These are phyloP conservation scores for Candida sojae DNA, from an alignment of 1,139 yeast species.

Conservation along the genomic window DNA sequence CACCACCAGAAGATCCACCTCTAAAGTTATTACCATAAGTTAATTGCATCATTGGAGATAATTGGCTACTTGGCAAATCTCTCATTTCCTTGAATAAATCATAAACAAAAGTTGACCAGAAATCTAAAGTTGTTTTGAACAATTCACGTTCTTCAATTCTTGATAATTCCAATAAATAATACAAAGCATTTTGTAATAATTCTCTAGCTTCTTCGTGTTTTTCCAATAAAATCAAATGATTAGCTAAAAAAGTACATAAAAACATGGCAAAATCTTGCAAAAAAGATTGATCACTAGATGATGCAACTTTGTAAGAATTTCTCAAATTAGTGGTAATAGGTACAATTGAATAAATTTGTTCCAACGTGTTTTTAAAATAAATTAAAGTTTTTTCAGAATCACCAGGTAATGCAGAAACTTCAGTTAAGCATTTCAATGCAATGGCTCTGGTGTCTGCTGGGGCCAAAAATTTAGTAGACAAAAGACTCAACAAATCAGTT, in stretches of 20 bases:
- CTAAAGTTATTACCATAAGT: constrained; percentile 54
- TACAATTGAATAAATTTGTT: constrained; percentile 66
- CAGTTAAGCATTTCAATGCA: constrained; percentile 89
- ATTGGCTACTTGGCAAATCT: constrained; percentile 67
- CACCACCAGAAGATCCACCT: constrained; percentile 63
- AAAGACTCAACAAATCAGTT: constrained; percentile 71
- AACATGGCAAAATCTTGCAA: constrained; percentile 95
- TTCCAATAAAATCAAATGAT: constrained; percentile 78
- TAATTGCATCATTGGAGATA: constrained; percentile 76
- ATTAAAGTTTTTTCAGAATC: constrained; percentile 70
- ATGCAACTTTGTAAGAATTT: constrained; percentile 72
- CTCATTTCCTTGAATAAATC: constrained; percentile 86
- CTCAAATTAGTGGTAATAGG: constrained; percentile 78
- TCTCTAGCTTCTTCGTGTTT: constrained; percentile 57
- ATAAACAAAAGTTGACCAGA: constrained; percentile 84
- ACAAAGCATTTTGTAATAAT: constrained; percentile 69
- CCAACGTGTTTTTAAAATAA: constrained; percentile 75
- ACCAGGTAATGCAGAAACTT: constrained; percentile 67
- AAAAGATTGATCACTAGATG: constrained; percentile 86
- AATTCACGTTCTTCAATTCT: constrained; percentile 94
- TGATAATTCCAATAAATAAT: constrained; percentile 81
- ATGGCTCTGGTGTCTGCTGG: constrained; percentile 83
- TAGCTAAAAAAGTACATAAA: constrained; percentile 78
- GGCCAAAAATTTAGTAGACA: constrained; percentile 73
- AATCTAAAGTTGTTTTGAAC: constrained; percentile 92